Conservation (phyloP, 2,329 filamentous ascomycete species). For the Aciculosporium take region DNA sequence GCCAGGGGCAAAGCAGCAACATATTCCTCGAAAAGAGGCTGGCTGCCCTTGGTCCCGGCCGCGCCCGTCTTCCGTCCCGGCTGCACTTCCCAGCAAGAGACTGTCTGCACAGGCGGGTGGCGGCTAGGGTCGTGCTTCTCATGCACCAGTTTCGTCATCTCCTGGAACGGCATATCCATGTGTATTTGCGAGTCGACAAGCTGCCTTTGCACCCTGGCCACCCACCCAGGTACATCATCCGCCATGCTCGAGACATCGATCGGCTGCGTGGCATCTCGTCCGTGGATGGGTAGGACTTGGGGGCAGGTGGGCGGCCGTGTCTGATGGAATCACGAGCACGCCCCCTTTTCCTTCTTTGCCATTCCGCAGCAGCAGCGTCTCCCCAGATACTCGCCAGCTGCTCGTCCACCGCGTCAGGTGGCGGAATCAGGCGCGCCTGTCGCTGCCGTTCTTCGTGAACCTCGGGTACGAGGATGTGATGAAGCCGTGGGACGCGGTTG, state of each 20-base stretch:
- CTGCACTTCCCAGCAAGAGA: slow-evolving; percentile 1
- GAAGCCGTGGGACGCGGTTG: slow-evolving; percentile 4
- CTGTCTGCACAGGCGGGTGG: slow-evolving; percentile 1
- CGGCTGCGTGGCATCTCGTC: neutral
- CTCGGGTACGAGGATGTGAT: slow-evolving; percentile 5
- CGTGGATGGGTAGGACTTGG: neutral
- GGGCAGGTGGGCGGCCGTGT: neutral
- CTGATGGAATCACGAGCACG: neutral
- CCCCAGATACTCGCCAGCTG: neutral
- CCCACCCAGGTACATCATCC: neutral
- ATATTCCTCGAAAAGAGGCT: neutral
- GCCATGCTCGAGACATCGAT: neutral
- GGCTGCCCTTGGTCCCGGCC: neutral
- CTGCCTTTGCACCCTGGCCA: neutral
- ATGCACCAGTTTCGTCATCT: neutral
- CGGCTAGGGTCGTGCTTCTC: slow-evolving; percentile 1
- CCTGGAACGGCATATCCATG: slow-evolving; percentile 3
- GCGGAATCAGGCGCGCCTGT: slow-evolving; percentile 7
- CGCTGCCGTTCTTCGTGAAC: slow-evolving; percentile 7
- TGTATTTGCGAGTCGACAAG: neutral
- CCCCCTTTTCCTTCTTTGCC: no score
- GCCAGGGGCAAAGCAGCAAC: neutral
- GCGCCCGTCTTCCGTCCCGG: neutral
- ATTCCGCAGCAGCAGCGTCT: no score
- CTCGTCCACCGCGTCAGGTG: slow-evolving; percentile 7